Evolutionary conservation across 192 early-diverging fungal species (phyloP).

Genomic region (Bifiguratus adelaidae): DNA sequence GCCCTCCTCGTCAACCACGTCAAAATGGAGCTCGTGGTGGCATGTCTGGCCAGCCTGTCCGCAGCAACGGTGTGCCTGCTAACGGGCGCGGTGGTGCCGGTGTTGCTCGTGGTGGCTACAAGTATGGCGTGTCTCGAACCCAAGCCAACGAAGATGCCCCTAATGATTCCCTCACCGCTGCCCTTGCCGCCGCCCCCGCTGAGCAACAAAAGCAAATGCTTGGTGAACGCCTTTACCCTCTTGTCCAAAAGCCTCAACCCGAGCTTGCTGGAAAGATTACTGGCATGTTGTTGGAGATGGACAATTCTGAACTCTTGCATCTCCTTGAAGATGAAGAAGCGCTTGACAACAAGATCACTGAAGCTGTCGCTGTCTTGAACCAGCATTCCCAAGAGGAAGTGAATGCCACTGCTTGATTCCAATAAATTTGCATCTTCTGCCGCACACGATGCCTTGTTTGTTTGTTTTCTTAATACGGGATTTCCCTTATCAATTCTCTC

Average conservation of each 20-base stretch:
- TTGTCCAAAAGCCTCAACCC: conserved; percentile 49
- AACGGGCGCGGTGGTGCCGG: conserved; percentile 4
- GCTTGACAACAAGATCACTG: conserved; percentile 70
- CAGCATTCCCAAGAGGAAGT: conserved; percentile 29
- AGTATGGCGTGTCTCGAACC: conserved; percentile 17
- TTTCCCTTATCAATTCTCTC: too few species aligned
- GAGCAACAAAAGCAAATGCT: conserved; percentile 95
- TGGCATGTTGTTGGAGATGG: conserved; percentile 99
- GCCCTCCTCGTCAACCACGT: conserved; percentile 32
- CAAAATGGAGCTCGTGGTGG: conserved; percentile 32
- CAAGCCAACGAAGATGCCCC: conserved; percentile 19
- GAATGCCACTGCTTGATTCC: neutral
- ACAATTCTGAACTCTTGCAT: conserved; percentile 86
- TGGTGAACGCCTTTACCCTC: conserved; percentile 91
- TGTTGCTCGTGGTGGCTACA: conserved; percentile 7
- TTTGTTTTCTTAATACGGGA: too few species aligned
- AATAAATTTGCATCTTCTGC: too few species aligned
- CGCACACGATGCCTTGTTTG: too few species aligned
- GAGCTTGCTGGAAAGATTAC: conserved; percentile 93
- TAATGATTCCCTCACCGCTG: conserved; percentile 46
- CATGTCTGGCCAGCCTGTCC: conserved; percentile 25
- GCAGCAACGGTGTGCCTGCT: conserved; percentile 22
- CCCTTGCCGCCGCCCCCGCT: conserved; percentile 64
- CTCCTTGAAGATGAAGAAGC: conserved; percentile 76
- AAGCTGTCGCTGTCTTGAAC: conserved; percentile 80